Conservation (phyloP, 2,329 filamentous ascomycete species). For the Epichloe uncinata region DNA sequence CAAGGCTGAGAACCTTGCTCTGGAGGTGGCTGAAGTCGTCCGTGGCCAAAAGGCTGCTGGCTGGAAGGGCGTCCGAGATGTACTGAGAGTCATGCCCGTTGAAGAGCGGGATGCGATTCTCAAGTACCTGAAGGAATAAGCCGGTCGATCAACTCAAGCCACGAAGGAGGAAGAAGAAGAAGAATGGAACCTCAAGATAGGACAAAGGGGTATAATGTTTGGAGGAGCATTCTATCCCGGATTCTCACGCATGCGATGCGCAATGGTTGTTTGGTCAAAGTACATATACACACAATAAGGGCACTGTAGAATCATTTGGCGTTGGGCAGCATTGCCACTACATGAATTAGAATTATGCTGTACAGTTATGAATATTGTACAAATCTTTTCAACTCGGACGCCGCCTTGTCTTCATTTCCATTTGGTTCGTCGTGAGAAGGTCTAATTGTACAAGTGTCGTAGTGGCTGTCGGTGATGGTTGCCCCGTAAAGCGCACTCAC, state of each 20-base stretch:
- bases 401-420: no score
- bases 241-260: background rate
- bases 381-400: background rate
- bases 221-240: slow-evolving; percentile 3
- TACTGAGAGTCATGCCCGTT: slow-evolving; percentile 75
- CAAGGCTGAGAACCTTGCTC: slow-evolving; percentile 54
- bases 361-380: slow-evolving; percentile 3
- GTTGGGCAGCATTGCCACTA: slow-evolving; percentile 3
- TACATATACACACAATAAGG: background rate
- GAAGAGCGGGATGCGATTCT: slow-evolving; percentile 78
- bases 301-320: slow-evolving; percentile 4
- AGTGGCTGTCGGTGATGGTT: background rate
- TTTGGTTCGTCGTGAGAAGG: no score
- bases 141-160: background rate
- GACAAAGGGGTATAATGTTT: background rate
- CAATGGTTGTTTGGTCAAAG: background rate
- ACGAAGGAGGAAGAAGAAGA: background rate
- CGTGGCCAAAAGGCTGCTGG: slow-evolving; percentile 47
- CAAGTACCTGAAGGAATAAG: slow-evolving; percentile 37
- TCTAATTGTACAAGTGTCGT: no score
- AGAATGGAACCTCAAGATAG: background rate
- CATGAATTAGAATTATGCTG: background rate
- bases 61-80: slow-evolving; percentile 75
- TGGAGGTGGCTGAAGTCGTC: slow-evolving; percentile 32
- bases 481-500: background rate